Conservation (phyloP, 805 yeast genomes). For the Schwanniomyces pseudopolymorphus region DNA sequence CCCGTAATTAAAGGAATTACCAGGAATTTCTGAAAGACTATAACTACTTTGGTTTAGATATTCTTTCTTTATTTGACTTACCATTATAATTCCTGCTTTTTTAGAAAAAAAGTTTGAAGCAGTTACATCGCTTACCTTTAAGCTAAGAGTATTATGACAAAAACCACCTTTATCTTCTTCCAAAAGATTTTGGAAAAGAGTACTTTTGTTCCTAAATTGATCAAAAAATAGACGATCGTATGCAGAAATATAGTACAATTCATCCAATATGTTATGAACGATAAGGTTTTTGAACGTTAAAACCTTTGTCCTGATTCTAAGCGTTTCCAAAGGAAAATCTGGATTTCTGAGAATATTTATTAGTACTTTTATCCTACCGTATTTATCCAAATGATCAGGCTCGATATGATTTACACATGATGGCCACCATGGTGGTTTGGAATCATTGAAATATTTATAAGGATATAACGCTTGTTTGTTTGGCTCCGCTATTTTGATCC, state of each 20-base stretch:
- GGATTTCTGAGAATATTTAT: constrained; percentile 33
- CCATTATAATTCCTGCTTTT: constrained; percentile 12
- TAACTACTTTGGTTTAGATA: constrained; percentile 8
- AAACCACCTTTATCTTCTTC: constrained; percentile 5
- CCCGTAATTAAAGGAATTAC: neutral
- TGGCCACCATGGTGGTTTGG: constrained; percentile 78
- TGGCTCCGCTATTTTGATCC: constrained; percentile 69
- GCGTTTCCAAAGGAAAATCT: constrained; percentile 8
- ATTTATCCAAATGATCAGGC: constrained; percentile 70
- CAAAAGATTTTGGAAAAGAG: constrained; percentile 4
- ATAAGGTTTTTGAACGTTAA: constrained; percentile 9
- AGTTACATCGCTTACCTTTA: constrained; percentile 14
- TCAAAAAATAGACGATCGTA: constrained; percentile 24
- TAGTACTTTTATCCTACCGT: constrained; percentile 53
- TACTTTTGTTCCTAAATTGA: constrained; percentile 6
- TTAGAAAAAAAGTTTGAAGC: constrained; percentile 2
- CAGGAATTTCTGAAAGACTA: neutral
- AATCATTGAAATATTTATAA: constrained; percentile 49
- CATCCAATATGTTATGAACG: constrained; percentile 17
- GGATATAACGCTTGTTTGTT: constrained; percentile 63
- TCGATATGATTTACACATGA: constrained; percentile 55
- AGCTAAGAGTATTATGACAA: constrained; percentile 1
- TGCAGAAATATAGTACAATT: constrained; percentile 23
- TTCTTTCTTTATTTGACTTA: constrained; percentile 10
- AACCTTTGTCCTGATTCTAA: constrained; percentile 10